These are phyloP conservation scores for Schizonepeta tenuifolia DNA, from an alignment of 257 asterid genomes.

Conservation along the genomic window DNA sequence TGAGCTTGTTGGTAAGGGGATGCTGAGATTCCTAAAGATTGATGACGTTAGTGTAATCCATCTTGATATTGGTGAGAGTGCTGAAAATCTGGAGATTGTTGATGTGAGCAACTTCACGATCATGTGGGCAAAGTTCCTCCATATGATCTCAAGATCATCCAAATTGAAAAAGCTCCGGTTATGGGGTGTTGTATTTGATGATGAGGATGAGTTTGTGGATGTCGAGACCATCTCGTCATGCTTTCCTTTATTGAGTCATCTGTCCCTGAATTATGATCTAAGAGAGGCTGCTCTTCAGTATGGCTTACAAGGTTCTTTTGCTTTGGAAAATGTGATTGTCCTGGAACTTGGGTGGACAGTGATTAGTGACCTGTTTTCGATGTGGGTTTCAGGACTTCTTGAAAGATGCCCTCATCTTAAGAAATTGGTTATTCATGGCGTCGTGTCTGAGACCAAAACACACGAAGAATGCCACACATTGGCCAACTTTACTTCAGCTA, in stretches of 20 bases:
- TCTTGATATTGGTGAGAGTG: constrained; percentile 83
- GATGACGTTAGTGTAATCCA: constrained; percentile 96
- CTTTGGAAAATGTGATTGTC: constrained; percentile 67
- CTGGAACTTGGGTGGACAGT: constrained; percentile 95
- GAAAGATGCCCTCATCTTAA: constrained; percentile 73
- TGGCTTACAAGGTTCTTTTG: constrained; percentile 74
- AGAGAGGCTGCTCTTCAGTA: constrained; percentile 71
- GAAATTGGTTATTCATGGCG: constrained; percentile 81
- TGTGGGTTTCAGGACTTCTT: constrained; percentile 79
- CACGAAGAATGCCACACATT: constrained; percentile 79
- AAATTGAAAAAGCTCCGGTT: constrained; percentile 75
- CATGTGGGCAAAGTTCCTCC: constrained; percentile 90
- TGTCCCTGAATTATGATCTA: constrained; percentile 76
- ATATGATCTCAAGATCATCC: constrained; percentile 83
- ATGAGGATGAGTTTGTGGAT: constrained; percentile 88
- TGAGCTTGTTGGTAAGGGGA: constrained; percentile 83
- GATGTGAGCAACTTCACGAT: constrained; percentile 93
- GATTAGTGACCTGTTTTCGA: constrained; percentile 66
- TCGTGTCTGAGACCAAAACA: constrained; percentile 87
- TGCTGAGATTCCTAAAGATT: constrained; percentile 65
- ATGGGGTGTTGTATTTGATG: constrained; percentile 93
- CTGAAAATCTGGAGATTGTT: constrained; percentile 80
- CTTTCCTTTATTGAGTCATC: constrained; percentile 73
- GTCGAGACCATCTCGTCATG: constrained; percentile 82
- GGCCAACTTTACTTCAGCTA: constrained; percentile 74